A percentile compares a stretch with the other conserved stretches of the same genome.
phyloP scores from a whole-genome alignment of 78 protist species.

The Dictyostelium purpureum region DNA sequence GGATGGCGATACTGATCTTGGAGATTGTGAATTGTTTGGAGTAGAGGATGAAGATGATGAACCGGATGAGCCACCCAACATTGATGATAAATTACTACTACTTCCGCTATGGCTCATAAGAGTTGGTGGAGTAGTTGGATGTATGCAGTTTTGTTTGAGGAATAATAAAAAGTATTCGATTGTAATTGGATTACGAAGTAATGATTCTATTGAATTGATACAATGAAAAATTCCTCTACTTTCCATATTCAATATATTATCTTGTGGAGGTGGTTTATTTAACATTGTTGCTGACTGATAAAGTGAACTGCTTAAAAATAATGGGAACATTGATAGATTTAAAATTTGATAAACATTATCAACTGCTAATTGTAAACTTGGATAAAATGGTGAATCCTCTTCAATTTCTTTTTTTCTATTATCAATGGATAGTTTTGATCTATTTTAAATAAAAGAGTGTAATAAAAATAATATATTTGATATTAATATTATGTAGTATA shows the following conservation, averaged over 20 bases:
- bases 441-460: neutral
- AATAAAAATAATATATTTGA: neutral
- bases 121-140: neutral
- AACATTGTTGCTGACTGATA: constrained; percentile 23
- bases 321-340: constrained; percentile 63
- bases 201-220: neutral
- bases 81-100: neutral
- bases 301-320: constrained; percentile 42
- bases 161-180: constrained; percentile 49
- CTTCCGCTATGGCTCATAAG: neutral
- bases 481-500: neutral
- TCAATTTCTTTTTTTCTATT: constrained; percentile 1
- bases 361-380: constrained; percentile 16
- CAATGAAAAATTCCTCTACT: constrained; percentile 7
- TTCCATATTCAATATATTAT: no score
- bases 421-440: constrained; percentile 6
- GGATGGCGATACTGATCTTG: no score
- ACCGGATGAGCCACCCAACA: neutral
- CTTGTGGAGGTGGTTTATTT: no score
- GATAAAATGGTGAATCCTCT: constrained; percentile 8
- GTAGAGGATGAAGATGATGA: neutral
- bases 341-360: constrained; percentile 29
- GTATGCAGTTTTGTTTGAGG: neutral
- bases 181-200: constrained; percentile 46
- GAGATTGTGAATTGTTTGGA: neutral